Conservation (phyloP, 1,284 basidiomycete species). For the Boletellus deceptivus region DNA sequence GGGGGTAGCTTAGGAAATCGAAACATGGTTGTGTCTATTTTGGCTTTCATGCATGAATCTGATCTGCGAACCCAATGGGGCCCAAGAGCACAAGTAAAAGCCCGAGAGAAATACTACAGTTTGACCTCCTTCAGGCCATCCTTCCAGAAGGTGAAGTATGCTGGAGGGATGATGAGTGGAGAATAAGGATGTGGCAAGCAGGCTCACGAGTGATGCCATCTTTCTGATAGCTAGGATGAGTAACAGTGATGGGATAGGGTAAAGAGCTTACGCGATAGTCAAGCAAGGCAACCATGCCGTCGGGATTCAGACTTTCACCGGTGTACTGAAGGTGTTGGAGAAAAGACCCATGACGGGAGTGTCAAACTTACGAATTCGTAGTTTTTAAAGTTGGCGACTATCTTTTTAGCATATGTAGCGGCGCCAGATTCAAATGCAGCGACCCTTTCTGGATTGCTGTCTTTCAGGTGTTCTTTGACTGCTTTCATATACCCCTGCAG, state of each 20-base stretch:
- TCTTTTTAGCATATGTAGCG: constrained; percentile 77
- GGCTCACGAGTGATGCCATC: constrained; percentile 76
- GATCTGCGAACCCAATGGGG: constrained; percentile 12
- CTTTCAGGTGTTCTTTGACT: constrained; percentile 63
- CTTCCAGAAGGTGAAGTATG: constrained; percentile 95
- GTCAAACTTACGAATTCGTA: constrained; percentile 72
- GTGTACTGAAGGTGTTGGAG: constrained; percentile 58
- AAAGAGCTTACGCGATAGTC: constrained; percentile 66
- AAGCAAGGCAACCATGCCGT: constrained; percentile 88
- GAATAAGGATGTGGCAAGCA: not conserved
- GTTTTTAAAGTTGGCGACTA: constrained; percentile 88
- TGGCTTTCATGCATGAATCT: constrained; percentile 16
- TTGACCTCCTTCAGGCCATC: constrained; percentile 82
- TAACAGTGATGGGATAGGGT: not conserved
- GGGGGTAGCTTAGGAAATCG: constrained; percentile 20
- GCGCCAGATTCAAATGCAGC: constrained; percentile 86
- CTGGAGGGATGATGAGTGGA: constrained; percentile 38
- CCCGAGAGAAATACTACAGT: constrained; percentile 39
- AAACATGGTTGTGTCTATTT: constrained; percentile 23
- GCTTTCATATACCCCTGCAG: constrained; percentile 77
- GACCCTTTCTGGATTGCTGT: constrained; percentile 68
- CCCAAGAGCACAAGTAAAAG: not conserved
- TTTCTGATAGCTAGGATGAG: constrained; percentile 40
- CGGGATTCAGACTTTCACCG: constrained; percentile 83
- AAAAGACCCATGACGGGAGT: not conserved